Evolutionary conservation across 2,329 filamentous ascomycete species (phyloP), one percentile per base, ranked within the genome.

Genomic region (Alternaria triticina): DNA sequence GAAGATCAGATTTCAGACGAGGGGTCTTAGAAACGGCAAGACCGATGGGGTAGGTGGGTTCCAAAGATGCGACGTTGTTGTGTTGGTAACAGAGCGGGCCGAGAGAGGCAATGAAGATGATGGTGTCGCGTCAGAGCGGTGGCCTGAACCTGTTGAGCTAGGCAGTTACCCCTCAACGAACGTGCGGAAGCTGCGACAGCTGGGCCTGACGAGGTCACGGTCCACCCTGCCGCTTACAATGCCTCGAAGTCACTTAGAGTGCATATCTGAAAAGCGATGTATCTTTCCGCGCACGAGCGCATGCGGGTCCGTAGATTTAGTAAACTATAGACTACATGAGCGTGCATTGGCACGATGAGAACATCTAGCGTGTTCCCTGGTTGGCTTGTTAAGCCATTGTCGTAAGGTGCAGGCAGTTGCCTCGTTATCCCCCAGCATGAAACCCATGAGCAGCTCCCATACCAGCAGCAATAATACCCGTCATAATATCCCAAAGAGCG

Each of bases 251-350:
- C 28, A 36, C 49, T 52, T 13, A 40, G 22, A n/a, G 20, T 13
- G 45, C 33, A 8, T 6, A 7, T 23, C 13, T 40, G 12, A 22
- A 17, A 30, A 44, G 36, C 10, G 23, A 12, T n/a, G 17, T 55
- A 15, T 52, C n/a, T 12, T 69, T 67, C 55, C 57, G 60, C 58
- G 70, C 69, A 74, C 71, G 71, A 70, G 71, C 65, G 70, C 57
- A 74, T 73, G 71, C 60, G 60, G 67, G 65, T 70, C 54, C 57
- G 64, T 65, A 58, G 51, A 65, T 66, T 65, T 46, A 55, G 46
- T 59, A 27, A 33, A 59, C 57, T 59, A 59, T 22, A 54, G 27
- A 64, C 64, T 66, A 57, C 62, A 67, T 67, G 65, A 69, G 68
- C 67, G 68, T 72, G 67, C 69, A 62, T 71, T 71, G 66, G 62